These are phyloP conservation scores for Wickerhamomyces chaumierensis DNA, from an alignment of 805 yeast genomes.

Conservation along the genomic window DNA sequence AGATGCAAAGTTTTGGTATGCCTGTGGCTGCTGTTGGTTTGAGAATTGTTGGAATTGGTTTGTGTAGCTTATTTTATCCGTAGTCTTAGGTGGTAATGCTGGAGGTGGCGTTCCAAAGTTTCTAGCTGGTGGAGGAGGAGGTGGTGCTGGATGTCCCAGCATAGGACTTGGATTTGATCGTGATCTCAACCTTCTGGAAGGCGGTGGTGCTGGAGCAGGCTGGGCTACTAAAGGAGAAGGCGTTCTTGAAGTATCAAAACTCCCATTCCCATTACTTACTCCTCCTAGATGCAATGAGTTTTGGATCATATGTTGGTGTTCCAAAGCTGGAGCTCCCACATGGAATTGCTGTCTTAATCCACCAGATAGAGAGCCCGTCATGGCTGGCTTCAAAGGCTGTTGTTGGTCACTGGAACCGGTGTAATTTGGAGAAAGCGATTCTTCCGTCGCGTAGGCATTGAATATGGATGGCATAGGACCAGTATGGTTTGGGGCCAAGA, in stretches of 20 bases:
- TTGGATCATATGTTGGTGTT: constrained; percentile 3
- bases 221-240: background rate
- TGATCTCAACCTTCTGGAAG: constrained; percentile 12
- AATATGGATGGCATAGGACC: constrained; percentile 17
- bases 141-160: constrained; percentile 7
- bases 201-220: constrained; percentile 9
- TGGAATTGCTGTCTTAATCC: constrained; percentile 6
- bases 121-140: background rate
- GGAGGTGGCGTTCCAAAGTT: constrained; percentile 5
- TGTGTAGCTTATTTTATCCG: background rate
- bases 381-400: constrained; percentile 24
- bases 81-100: constrained; percentile 1
- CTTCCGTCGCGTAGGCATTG: constrained; percentile 2
- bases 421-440: constrained; percentile 3
- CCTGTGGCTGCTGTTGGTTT: constrained; percentile 5
- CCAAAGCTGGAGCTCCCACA: background rate
- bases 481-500: constrained; percentile 12
- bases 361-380: constrained; percentile 29
- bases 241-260: background rate
- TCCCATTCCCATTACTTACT: no score
- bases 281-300: constrained; percentile 1
- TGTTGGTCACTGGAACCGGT: background rate
- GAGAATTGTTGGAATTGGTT: constrained; percentile 1
- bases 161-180: constrained; percentile 14
- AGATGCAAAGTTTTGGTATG: background rate